Percentiles rank a stretch among this genome's conserved stretches.
Conservation (phyloP, 495 filamentous ascomycete genomes). For the Talaromyces ruber region DNA sequence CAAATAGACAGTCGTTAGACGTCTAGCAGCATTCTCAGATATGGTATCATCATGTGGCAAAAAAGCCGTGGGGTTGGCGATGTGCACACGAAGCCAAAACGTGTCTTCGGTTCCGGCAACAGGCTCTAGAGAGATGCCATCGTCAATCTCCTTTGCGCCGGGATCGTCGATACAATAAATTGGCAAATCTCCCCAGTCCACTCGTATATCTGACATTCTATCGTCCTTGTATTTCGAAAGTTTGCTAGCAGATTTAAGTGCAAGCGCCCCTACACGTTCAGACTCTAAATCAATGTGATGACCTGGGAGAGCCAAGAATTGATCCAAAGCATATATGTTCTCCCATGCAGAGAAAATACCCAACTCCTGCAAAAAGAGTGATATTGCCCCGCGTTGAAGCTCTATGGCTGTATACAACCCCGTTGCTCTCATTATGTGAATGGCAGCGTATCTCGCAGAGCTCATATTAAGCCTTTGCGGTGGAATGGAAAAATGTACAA, state of each 20-base stretch:
- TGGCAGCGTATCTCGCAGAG: constrained; percentile 51
- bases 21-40: constrained; percentile 54
- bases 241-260: constrained; percentile 14
- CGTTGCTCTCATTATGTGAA: constrained; percentile 63
- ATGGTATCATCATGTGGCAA: constrained; percentile 48
- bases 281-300: constrained; percentile 27
- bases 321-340: constrained; percentile 53
- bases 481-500: constrained; percentile 50
- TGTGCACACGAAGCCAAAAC: constrained; percentile 82
- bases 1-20: constrained; percentile 62
- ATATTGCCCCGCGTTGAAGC: constrained; percentile 47
- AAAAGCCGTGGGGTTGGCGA: constrained; percentile 91
- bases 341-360: constrained; percentile 79
- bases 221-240: constrained; percentile 22
- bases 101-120: constrained; percentile 42
- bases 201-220: constrained; percentile 52
- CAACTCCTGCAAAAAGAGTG: constrained; percentile 75
- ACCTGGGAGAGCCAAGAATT: constrained; percentile 54
- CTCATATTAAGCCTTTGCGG: constrained; percentile 42
- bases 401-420: constrained; percentile 56
- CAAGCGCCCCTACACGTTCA: constrained; percentile 24
- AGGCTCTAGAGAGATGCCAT: constrained; percentile 73
- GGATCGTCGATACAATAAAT: constrained; percentile 80
- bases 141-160: constrained; percentile 72
- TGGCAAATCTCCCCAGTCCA: constrained; percentile 58